Evolutionary conservation across 2,329 filamentous ascomycete genomes (phyloP).

Genomic region (Fusarium nanum): DNA sequence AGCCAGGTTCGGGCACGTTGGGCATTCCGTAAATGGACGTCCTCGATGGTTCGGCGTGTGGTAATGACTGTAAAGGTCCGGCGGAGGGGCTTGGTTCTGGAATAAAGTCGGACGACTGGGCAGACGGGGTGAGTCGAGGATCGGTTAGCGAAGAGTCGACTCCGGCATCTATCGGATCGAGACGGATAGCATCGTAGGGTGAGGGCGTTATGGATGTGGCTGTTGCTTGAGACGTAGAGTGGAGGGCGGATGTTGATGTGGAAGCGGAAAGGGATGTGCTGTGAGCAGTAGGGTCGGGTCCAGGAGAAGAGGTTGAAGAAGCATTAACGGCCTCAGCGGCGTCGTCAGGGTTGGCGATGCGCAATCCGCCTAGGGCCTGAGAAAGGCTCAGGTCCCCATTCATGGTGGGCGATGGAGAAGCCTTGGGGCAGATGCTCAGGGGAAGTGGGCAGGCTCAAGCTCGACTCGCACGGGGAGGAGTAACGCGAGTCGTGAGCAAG

Average conservation of each 20-base stretch:
- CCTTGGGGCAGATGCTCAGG: conserved; percentile 42
- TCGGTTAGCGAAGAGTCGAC: conserved; percentile 40
- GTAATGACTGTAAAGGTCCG: conserved; percentile 30
- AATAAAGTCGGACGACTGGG: conserved; percentile 28
- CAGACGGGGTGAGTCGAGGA: conserved; percentile 35
- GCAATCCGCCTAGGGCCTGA: conserved; percentile 90
- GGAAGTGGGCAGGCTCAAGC: conserved; percentile 38
- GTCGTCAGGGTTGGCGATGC: conserved; percentile 96
- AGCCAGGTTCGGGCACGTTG: conserved; percentile 72
- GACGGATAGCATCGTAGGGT: conserved; percentile 41
- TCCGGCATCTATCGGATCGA: conserved; percentile 41
- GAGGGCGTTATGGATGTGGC: conserved; percentile 33
- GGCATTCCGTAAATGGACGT: conserved; percentile 67
- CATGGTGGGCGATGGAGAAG: conserved; percentile 67
- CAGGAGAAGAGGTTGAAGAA: conserved; percentile 42
- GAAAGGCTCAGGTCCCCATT: conserved; percentile 93
- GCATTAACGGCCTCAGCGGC: conserved; percentile 56
- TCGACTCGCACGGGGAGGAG: conserved; percentile 36
- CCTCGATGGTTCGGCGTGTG: conserved; percentile 40
- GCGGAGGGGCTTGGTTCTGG: conserved; percentile 26
- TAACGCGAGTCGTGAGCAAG: conserved; percentile 43
- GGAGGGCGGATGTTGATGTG: conserved; percentile 30
- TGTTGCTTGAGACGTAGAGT: conserved; percentile 35
- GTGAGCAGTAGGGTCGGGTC: conserved; percentile 25
- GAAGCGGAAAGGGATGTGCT: conserved; percentile 28